A percentile compares a stretch with the other conserved stretches of the same genome.
These are phyloP conservation scores for Leccinum obscurum DNA, from an alignment of 768 basidiomycete genomes.

Conservation along the genomic window DNA sequence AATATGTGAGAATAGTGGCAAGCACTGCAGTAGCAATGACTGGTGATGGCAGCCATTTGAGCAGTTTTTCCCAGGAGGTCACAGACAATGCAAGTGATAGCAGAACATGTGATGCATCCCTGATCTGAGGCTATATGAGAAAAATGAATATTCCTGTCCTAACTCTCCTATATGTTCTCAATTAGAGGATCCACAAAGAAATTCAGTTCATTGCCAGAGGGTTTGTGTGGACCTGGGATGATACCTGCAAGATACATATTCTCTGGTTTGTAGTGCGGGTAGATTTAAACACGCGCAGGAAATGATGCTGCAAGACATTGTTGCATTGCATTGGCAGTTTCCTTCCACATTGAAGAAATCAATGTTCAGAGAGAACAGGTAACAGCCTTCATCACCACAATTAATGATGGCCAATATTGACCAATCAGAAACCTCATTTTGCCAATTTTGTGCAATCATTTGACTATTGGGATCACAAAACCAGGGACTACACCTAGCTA, in stretches of 20 bases:
- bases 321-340: slow-evolving; percentile 24
- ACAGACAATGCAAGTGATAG: not conserved
- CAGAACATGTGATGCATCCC: not conserved
- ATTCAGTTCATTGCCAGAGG: slow-evolving; percentile 31
- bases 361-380: slow-evolving; percentile 26
- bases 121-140: slow-evolving; percentile 11
- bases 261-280: slow-evolving; percentile 27
- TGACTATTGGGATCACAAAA: too few species aligned
- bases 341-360: slow-evolving; percentile 38
- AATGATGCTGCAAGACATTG: slow-evolving; percentile 32
- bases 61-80: not conserved
- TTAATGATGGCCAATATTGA: too few species aligned
- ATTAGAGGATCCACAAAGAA: slow-evolving; percentile 31
- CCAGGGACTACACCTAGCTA: too few species aligned
- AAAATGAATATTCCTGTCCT: not conserved
- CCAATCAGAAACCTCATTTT: too few species aligned
- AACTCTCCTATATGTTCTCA: slow-evolving; percentile 20
- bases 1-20: not conserved
- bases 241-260: not conserved
- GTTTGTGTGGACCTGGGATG: not conserved
- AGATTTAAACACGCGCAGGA: slow-evolving; percentile 36
- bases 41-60: not conserved
- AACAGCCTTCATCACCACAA: not conserved
- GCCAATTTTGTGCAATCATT: too few species aligned
- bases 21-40: not conserved